Conservation (phyloP, 768 basidiomycete genomes). For the Boletus fagicola region DNA sequence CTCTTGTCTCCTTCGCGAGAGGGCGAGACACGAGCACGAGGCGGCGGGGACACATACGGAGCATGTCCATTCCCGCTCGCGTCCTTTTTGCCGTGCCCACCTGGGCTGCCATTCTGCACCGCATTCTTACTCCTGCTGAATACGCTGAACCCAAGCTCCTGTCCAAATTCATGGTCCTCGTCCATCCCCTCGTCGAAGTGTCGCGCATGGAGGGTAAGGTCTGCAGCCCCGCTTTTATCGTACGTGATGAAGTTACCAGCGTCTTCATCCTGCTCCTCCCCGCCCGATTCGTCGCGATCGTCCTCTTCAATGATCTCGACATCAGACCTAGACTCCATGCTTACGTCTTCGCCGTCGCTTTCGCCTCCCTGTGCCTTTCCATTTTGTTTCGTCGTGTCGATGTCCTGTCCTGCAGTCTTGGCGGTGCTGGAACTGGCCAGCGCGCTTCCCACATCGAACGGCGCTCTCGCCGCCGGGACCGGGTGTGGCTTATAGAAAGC, state of each 20-base stretch:
- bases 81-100: not conserved
- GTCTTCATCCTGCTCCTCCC: conserved; percentile 13
- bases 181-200: conserved; percentile 11
- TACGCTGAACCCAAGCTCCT: conserved; percentile 22
- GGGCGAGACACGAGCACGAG: conserved; percentile 6
- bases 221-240: conserved; percentile 18
- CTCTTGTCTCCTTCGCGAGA: conserved; percentile 13
- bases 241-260: conserved; percentile 19
- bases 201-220: conserved; percentile 17
- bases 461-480: not conserved
- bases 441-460: conserved; percentile 2
- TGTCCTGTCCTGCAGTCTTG: not conserved
- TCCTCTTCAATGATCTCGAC: conserved; percentile 12
- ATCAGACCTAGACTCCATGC: conserved; percentile 22
- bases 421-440: not conserved
- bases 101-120: not conserved
- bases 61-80: not conserved
- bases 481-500: conserved; percentile 64
- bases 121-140: conserved; percentile 12
- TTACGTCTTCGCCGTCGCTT: conserved; percentile 17
- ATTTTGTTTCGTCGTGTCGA: not conserved
- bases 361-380: conserved; percentile 4
- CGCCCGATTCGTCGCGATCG: not conserved
- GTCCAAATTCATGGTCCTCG: conserved; percentile 2
- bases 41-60: conserved; percentile 9